Conservation (phyloP, 2,329 filamentous ascomycete genomes). For the Hymenoscyphus infarciens region DNA sequence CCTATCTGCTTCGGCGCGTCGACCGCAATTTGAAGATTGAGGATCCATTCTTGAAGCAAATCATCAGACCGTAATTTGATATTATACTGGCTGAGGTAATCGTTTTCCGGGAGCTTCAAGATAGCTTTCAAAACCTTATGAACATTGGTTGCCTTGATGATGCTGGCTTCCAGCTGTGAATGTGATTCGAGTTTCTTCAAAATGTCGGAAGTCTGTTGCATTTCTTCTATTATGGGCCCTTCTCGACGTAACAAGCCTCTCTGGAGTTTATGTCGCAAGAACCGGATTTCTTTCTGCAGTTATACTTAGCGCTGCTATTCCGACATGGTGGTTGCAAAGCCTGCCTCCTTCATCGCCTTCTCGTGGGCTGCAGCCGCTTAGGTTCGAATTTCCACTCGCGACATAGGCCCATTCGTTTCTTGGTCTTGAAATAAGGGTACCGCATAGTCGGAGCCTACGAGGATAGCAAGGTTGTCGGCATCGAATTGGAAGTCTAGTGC, state of each 20-base stretch:
- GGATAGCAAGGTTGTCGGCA: conserved; percentile 4
- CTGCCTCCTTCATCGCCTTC: neutral
- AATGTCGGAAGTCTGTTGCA: neutral
- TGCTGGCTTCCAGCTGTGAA: neutral
- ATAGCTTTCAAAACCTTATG: neutral
- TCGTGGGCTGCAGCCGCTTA: neutral
- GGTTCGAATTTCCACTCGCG: neutral
- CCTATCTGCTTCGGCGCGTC: neutral
- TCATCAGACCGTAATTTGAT: neutral
- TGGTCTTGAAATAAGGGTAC: neutral
- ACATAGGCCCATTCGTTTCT: neutral
- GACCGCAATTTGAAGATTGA: neutral
- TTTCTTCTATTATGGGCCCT: neutral
- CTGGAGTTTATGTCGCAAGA: neutral
- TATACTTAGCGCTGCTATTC: neutral
- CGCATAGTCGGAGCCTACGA: neutral
- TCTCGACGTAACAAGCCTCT: neutral
- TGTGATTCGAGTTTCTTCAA: neutral
- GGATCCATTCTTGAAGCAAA: neutral
- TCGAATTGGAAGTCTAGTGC: conserved; percentile 13
- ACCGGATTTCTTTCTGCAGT: neutral
- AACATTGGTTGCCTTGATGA: conserved; percentile 1
- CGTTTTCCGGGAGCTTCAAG: neutral
- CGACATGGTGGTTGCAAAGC: neutral
- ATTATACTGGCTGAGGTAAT: neutral